Evolutionary conservation across 495 filamentous ascomycete genomes (phyloP).

Genomic region (Aspergillus ellipticus): DNA sequence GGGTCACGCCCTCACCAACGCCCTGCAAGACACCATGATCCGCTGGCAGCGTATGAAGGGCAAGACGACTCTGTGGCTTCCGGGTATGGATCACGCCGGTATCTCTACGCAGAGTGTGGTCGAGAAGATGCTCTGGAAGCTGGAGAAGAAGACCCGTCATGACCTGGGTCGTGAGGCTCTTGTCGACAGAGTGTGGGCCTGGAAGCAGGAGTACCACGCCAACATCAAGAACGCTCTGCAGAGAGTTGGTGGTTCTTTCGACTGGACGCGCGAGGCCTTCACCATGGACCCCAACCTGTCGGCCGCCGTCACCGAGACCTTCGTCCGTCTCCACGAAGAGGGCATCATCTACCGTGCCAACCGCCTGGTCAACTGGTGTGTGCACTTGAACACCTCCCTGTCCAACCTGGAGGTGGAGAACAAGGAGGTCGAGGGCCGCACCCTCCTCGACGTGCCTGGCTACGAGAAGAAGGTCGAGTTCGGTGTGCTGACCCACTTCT

Average conservation of each 20-base stretch:
- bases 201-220: constrained; percentile 67
- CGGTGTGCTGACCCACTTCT: constrained; percentile 66
- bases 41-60: constrained; percentile 65
- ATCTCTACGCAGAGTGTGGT: constrained; percentile 75
- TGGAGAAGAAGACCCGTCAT: constrained; percentile 60
- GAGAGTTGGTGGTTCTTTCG: constrained; percentile 59
- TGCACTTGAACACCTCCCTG: constrained; percentile 66
- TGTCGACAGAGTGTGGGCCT: constrained; percentile 59
- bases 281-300: constrained; percentile 68
- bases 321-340: constrained; percentile 68
- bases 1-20: constrained; percentile 64
- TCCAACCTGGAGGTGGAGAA: constrained; percentile 75
- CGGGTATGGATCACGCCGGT: constrained; percentile 74
- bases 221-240: constrained; percentile 57
- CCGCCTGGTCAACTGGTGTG: constrained; percentile 77
- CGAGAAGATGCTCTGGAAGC: constrained; percentile 71
- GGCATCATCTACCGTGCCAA: constrained; percentile 74
- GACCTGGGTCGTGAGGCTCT: constrained; percentile 63
- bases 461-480: constrained; percentile 70
- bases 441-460: constrained; percentile 61
- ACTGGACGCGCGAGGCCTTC: constrained; percentile 67
- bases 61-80: constrained; percentile 66
- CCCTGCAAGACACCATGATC: constrained; percentile 73
- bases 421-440: constrained; percentile 66
- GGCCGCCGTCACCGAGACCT: constrained; percentile 67